Conservation (phyloP, 73 alveolate species). For the Paramecium biaurelia region DNA sequence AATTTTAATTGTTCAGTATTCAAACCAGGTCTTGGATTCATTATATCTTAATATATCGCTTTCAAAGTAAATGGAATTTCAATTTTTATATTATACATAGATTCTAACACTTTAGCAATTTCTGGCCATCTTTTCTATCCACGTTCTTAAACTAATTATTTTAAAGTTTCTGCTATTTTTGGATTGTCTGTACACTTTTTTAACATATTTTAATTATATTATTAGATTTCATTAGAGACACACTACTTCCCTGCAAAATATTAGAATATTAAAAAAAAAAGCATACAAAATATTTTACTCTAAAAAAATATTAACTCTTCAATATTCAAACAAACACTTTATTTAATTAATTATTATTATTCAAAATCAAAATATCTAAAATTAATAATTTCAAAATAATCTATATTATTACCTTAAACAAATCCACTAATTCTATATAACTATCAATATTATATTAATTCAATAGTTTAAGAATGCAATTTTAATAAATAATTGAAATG, state of each 20-base stretch:
- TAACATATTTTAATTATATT: not conserved
- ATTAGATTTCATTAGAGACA: not conserved
- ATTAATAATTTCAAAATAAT: not conserved
- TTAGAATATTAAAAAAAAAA: not conserved
- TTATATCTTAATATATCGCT: not conserved
- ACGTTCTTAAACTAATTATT: not conserved
- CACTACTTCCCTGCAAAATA: not conserved
- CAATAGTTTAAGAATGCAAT: too few relatives aligned
- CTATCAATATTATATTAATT: not conserved
- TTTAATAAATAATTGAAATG: too few relatives aligned
- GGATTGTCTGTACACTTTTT: not conserved
- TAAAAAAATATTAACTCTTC: not conserved
- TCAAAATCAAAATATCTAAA: not conserved
- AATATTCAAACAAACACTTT: not conserved
- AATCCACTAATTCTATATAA: not conserved
- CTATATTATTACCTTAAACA: not conserved
- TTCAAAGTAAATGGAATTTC: not conserved
- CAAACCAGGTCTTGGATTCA: not conserved
- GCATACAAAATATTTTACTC: not conserved
- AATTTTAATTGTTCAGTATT: not conserved
- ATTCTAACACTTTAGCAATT: not conserved
- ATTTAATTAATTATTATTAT: not conserved
- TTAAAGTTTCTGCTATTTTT: not conserved
- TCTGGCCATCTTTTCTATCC: not conserved
- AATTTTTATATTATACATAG: not conserved